Evolutionary conservation across 2,329 filamentous ascomycete genomes (phyloP), one percentile per base, ranked within the genome.

Genomic region (Fusarium falciforme): DNA sequence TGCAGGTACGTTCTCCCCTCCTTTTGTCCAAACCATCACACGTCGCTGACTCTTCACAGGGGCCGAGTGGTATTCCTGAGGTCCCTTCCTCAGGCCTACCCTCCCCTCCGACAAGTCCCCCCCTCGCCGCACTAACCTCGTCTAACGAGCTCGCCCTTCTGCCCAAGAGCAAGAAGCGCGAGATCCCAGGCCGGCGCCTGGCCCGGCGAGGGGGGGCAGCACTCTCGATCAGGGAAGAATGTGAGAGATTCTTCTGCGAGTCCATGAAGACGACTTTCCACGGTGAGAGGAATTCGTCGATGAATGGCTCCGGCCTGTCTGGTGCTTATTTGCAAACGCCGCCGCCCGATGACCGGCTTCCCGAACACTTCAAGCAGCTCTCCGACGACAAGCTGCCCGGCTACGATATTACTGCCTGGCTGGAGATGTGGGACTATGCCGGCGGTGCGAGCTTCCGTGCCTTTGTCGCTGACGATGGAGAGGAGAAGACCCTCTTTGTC

Each of bases 211-310:
- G 93, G 93, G 95, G 95, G 94, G 95, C 95, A 92, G 92, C 94
- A 93, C 91, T 94, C 87, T 92, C 92, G 88, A 97, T 98, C 90
- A 95, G 93, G 94, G 95, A 93, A 95, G 95, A 98, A 94, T 97
- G 95, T 98, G 95, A 98, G 95, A 98, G 95, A 90, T 96, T 98
- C 93, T 97, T 98, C 91, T 98, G 95, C 88, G 94, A 96, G 93
- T 93, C 92, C 90, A 94, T 98, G 92, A 93, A 91, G 87, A 88
- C 92, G 88, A 93, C 94, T 88, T 98, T 98, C 91, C 93, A 93
- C 89, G 95, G 94, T 97, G 95, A 97, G 94, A 92, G 93, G 93
- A 92, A 91, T 86, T 84, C 87, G 89, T 89, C 86, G 84, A 86
- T 87, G 88, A 89, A 91, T 91, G 93, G 91, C 93, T 96, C 94